Conservation (phyloP, 306 rosid genomes). For the Castanea crenata region DNA sequence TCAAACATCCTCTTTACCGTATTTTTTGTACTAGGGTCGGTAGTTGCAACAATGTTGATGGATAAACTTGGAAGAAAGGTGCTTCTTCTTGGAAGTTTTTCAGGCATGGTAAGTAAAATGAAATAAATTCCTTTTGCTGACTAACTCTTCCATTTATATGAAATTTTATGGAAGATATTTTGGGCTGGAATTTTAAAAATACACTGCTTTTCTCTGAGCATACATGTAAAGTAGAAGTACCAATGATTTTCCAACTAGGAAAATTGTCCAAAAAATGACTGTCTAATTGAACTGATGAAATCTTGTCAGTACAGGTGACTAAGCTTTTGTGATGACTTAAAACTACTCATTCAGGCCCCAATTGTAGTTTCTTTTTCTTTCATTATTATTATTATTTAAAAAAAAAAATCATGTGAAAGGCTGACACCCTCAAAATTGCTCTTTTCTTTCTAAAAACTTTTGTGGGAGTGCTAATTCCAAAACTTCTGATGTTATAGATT, state of each 20-base stretch:
- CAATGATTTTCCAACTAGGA: neutral
- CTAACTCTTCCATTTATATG: neutral
- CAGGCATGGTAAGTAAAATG: conserved; percentile 68
- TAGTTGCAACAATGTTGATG: conserved; percentile 73
- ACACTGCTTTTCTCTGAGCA: neutral
- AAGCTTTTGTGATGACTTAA: neutral
- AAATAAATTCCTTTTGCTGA: conserved; percentile 15
- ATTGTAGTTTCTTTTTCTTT: neutral
- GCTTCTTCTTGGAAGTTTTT: conserved; percentile 79
- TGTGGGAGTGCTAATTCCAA: neutral
- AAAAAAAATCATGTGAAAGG: neutral
- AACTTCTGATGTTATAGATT: neutral
- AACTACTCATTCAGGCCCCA: neutral
- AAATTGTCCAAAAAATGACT: neutral
- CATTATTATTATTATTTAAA: no score
- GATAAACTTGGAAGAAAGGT: conserved; percentile 86
- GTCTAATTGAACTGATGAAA: neutral
- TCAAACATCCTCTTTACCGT: conserved; percentile 23
- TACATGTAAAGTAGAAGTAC: neutral
- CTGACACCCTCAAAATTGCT: neutral
- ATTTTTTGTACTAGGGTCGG: conserved; percentile 49
- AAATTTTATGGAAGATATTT: conserved; percentile 10
- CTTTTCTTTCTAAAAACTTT: neutral
- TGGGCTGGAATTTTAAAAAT: neutral
- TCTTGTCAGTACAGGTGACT: neutral